Base-by-base conservation (phyloP, 164 flowering plant species). In the Paratinospora sagittata region DNA sequence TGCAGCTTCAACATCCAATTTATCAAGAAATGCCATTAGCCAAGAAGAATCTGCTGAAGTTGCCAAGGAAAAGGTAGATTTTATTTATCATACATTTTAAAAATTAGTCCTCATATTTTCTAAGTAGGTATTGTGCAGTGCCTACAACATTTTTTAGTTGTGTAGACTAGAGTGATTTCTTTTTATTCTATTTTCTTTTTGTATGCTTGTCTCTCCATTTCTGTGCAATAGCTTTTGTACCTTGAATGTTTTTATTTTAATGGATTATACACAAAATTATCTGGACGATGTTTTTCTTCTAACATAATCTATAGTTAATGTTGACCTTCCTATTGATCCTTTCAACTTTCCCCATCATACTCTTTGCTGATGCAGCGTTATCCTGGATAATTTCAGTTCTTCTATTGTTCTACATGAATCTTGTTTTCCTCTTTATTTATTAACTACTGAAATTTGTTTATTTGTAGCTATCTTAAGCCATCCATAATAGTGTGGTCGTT, bases 41-140 rank as follows among this genome's bases (percentile, higher is more conserved):
- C 74, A 74, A 73, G 96, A 91, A 78, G 75, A 83, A 37, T 82
- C 84, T 73, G 97, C 99, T 67, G 98, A 91, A 77, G 76, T 85
- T 77, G 96, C 96, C 27, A 95, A 95, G 83, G 99, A 92, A 76
- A 95, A 91, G 96, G 72, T 74, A 64, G 13, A 6, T 60, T 14
- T 16, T 58, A 19, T 55, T 3, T 19, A 16, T 55, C 6, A 55
- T 55, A 55, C 6, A 3, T 55, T 55, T 21, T n/a, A 19, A 19
- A 19, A 8, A 19, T 0, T 55, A 6, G 21, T 19, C 61, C 17
- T n/a, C 21, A 21, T 55, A 0, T 55, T 55, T 55, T 14, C 55
- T 30, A 30, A 30, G 34, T 30, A 30, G 34, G 2, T 30, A 30
- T 30, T 30, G 34, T n/a, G 34, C 34, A 30, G 34, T 30, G 34